Evolutionary conservation across 176 grass and related monocot species (phyloP), one percentile per base, ranked within the genome.

Genomic region (Ensete ventricosum): DNA sequence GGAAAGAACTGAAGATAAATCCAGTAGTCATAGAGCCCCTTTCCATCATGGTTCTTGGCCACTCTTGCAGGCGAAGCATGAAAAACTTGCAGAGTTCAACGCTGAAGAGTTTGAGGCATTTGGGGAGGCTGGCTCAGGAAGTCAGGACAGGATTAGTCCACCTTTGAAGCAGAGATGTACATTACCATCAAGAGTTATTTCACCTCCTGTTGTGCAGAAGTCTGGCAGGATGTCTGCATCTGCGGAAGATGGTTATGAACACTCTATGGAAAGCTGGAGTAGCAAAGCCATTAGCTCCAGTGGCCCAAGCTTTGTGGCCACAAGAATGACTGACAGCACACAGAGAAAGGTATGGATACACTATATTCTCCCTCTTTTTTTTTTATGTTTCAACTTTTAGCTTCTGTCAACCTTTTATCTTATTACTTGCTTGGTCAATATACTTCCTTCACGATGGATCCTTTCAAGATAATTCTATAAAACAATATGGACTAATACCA

Each of bases 261-360:
- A 73, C 59, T 79, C 88, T 25, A 91, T 84, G 82, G 88, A 84
- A 78, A 83, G 69, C 83, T 85, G 92, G 86, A 96, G 76, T 60
- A 77, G 67, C 74, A 96, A 96, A 76, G 74, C 52, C 23, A 51
- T 66, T 20, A 84, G 80, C 6, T 77, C 83, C 63, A 49, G 76
- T 27, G 73, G 71, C 49, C 69, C 91, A 52, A 81, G 83, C 60
- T 87, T 77, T 2, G 53, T 76, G 11, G 75, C 72, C 55, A 57
- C 73, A 84, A 96, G 87, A 79, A 96, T 96, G 93, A 88, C 93
- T 55, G 93, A 96, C 73, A 92, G 89, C 76, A 92, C 75, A 74
- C 93, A 96, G 82, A 84, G 93, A 80, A 96, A 96, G 89, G 93
- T 96, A 90, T 7, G 78, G 13, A 43, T 43, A 43, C 34, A 43